phyloP scores from a whole-genome alignment of 148 eudicot species.

The Cornus kousa region DNA sequence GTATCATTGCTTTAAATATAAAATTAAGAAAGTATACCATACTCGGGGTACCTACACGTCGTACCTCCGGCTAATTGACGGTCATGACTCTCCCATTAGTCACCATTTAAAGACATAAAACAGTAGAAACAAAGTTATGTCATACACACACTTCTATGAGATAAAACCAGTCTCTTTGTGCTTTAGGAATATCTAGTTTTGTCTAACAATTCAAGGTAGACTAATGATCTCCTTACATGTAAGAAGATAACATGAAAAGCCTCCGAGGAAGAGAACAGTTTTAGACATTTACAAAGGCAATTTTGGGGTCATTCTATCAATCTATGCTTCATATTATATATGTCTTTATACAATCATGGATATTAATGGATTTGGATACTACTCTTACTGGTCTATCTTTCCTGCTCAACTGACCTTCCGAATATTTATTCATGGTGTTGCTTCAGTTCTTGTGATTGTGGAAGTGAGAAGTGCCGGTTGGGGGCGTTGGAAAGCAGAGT shows the following conservation, averaged over 20 bases:
- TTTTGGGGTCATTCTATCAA: neutral
- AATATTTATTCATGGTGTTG: neutral
- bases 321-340: neutral
- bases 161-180: neutral
- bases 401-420: constrained; percentile 1
- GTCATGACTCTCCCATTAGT: too few species aligned
- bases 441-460: constrained; percentile 11
- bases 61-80: too few species aligned
- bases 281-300: neutral
- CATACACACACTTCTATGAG: too few species aligned
- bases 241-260: neutral
- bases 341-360: neutral
- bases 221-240: neutral
- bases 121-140: too few species aligned
- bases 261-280: neutral
- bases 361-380: neutral
- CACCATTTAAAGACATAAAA: too few species aligned
- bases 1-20: too few species aligned
- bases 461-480: constrained; percentile 16
- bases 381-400: neutral
- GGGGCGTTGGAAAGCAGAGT: constrained; percentile 18
- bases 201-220: too few species aligned
- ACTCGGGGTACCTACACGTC: too few species aligned
- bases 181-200: neutral
- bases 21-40: too few species aligned